These are phyloP conservation scores for Actinomortierella wolfii DNA, from an alignment of 371 early-diverging fungal genomes.

Conservation along the genomic window DNA sequence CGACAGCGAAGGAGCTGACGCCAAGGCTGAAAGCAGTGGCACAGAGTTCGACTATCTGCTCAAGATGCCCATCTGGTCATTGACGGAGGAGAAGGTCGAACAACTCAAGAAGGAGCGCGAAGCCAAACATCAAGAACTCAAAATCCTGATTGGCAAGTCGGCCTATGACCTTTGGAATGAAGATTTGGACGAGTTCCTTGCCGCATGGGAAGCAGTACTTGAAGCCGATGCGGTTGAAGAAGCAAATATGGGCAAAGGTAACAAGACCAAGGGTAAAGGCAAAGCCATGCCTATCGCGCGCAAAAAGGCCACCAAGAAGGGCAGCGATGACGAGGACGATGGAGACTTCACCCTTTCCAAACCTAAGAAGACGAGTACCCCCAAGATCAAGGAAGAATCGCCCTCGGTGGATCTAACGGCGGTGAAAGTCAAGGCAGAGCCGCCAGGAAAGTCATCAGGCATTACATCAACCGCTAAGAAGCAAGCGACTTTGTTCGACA, in stretches of 20 bases:
- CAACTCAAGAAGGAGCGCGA: slow-evolving; percentile 78
- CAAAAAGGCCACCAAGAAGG: slow-evolving; percentile 11
- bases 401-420: too few relatives aligned
- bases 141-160: slow-evolving; percentile 68
- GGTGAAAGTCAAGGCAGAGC: too few relatives aligned
- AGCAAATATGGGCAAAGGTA: slow-evolving; percentile 25
- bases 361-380: too few relatives aligned
- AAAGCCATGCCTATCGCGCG: slow-evolving; percentile 14
- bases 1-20: slow-evolving; percentile 56
- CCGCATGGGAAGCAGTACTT: slow-evolving; percentile 72
- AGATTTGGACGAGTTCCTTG: slow-evolving; percentile 84
- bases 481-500: too few relatives aligned
- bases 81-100: slow-evolving; percentile 93
- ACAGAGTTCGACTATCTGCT: slow-evolving; percentile 95
- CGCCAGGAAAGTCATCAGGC: too few relatives aligned
- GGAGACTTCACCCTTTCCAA: too few relatives aligned
- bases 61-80: slow-evolving; percentile 90
- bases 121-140: slow-evolving; percentile 73
- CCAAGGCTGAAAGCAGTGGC: slow-evolving; percentile 33
- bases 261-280: slow-evolving; percentile 15
- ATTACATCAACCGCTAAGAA: too few relatives aligned
- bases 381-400: too few relatives aligned
- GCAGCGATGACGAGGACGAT: slow-evolving; percentile 33
- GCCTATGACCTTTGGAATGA: slow-evolving; percentile 89
- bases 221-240: slow-evolving; percentile 35